Evolutionary conservation across 495 filamentous ascomycete genomes (phyloP), one percentile per base, ranked within the genome.

Genomic region (Schizothecium vesticola): DNA sequence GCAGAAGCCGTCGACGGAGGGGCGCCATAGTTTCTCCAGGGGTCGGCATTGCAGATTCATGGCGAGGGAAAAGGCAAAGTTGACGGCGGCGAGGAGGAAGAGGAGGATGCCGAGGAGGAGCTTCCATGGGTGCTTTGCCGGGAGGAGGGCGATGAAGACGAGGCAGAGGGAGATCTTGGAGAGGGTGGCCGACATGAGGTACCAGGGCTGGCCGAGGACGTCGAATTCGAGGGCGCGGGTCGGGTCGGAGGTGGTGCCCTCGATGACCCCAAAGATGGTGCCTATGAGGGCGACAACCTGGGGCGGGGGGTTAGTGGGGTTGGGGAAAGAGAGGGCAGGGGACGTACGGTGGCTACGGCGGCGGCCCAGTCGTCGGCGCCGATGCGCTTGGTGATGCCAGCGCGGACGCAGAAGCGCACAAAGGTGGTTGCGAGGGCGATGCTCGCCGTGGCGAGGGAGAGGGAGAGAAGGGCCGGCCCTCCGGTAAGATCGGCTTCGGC

Each of bases 401-500:
- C 43, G 19, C 74, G 73, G 59, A 76, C 68, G 66, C 66, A 78
- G 69, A 74, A 77, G 55, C 78, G 76, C 8, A 78, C 72, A 65
- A 78, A 71, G 19, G 76, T 77, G 4, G 75, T 77, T 28, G 74
- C 66, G 3, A 80, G 61, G 28, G 78, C 76, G 23, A 79, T 69
- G 66, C 65, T 67, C 6, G 71, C 69, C 22, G 77, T 79, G 66
- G 72, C 74, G 21, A 79, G 66, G 16, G 78, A 80, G 58, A 80
- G 67, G 62, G 78, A 76, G 23, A 80, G 75, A 71, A 80, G 74
- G 71, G 75, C 78, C 65, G 77, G 73, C 67, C 78, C 77, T 74
- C 71, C 71, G 29, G 75, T 75, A 64, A 71, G 70, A 67, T 76
- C 66, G 65, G 66, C 63, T 67, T 64, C 56, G 22, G 60, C 21